A percentile compares a stretch with the other conserved stretches of the same genome.
These are phyloP conservation scores for Penicillium psychrosexuale DNA, from an alignment of 2,329 filamentous ascomycete species.

Conservation along the genomic window DNA sequence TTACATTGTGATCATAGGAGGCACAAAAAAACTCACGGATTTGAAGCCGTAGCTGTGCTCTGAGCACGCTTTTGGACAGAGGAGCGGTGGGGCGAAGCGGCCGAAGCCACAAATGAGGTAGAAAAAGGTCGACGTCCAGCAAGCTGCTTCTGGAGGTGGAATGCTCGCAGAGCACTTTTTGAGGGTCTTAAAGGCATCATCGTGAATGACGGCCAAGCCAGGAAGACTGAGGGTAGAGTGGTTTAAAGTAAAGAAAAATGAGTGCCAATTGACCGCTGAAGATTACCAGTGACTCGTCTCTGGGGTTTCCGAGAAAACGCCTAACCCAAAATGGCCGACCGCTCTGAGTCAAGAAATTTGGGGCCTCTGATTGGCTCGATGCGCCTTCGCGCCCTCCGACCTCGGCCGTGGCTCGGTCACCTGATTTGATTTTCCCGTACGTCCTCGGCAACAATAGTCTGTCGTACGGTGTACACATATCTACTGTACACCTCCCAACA, in stretches of 20 bases:
- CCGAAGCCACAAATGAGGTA: slow-evolving; percentile 44
- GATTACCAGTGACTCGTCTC: slow-evolving; percentile 19
- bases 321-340: slow-evolving; percentile 22
- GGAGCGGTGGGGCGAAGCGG: slow-evolving; percentile 47
- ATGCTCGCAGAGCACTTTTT: slow-evolving; percentile 47
- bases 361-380: slow-evolving; percentile 24
- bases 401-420: slow-evolving; percentile 25
- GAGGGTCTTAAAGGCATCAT: slow-evolving; percentile 54
- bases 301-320: slow-evolving; percentile 22
- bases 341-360: slow-evolving; percentile 26
- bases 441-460: slow-evolving; percentile 1
- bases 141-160: slow-evolving; percentile 44
- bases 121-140: slow-evolving; percentile 43
- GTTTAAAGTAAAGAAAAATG: slow-evolving; percentile 21
- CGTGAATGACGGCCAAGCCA: slow-evolving; percentile 38
- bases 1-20: slow-evolving; percentile 11
- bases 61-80: slow-evolving; percentile 45
- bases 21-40: slow-evolving; percentile 49
- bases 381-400: slow-evolving; percentile 27
- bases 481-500: not conserved
- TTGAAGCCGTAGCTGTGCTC: slow-evolving; percentile 50
- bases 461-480: not conserved
- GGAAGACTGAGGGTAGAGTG: slow-evolving; percentile 19
- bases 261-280: slow-evolving; percentile 24
- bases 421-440: slow-evolving; percentile 14